Evolutionary conservation across 139 green algal genomes (phyloP).

Genomic region (Dunaliella primolecta): DNA sequence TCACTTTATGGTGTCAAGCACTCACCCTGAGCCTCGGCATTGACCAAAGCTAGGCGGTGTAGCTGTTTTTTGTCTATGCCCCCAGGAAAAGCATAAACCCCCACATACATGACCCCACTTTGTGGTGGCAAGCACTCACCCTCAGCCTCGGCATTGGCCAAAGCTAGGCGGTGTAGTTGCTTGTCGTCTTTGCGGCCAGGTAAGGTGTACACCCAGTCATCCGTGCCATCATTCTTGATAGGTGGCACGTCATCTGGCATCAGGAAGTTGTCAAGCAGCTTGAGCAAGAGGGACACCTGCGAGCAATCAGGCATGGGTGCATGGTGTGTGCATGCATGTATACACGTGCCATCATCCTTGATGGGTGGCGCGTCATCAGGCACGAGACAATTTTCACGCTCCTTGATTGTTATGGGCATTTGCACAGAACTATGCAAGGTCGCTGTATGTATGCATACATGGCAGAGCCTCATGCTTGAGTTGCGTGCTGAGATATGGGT

Average conservation of each 20-base stretch:
- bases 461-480: too few species aligned
- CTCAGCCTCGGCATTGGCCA: constrained; percentile 29
- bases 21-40: neutral
- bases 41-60: neutral
- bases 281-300: constrained; percentile 25
- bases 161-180: constrained; percentile 34
- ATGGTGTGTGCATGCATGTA: neutral
- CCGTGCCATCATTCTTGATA: constrained; percentile 14
- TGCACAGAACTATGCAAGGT: too few species aligned
- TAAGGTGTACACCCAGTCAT: constrained; percentile 30
- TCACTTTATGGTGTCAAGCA: too few species aligned
- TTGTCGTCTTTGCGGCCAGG: constrained; percentile 37
- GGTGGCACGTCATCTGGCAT: constrained; percentile 52
- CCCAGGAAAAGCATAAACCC: too few species aligned
- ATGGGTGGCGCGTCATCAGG: too few species aligned
- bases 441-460: too few species aligned
- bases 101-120: too few species aligned
- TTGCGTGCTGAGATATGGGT: too few species aligned
- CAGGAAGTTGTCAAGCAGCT: constrained; percentile 49
- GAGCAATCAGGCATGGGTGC: neutral
- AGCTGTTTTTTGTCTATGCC: neutral
- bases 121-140: neutral
- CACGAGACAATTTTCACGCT: too few species aligned
- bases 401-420: too few species aligned
- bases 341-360: too few species aligned